Evolutionary conservation across 2,329 filamentous ascomycete genomes (phyloP), one percentile per base, ranked within the genome.

Genomic region (Rhynchosporium graminicola): DNA sequence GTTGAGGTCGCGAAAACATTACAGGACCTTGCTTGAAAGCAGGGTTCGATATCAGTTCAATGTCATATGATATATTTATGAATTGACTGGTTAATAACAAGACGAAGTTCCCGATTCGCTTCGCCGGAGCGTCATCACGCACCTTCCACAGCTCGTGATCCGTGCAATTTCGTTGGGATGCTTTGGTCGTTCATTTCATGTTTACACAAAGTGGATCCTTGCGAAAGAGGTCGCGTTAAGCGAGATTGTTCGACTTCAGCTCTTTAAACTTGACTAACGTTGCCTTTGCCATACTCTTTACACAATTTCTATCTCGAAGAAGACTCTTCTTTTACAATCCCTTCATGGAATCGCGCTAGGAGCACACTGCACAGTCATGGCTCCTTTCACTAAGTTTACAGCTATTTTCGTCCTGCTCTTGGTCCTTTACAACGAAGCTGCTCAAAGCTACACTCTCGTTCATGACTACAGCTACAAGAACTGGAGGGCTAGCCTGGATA

Each of bases 401-500:
- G 26, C 28, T 7, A 10, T 29, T 10, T 12, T 31, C 9, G 26
- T 26, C 26, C 26, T 48, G 46, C 3, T 31, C 2, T 10, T 48
- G 28, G 46, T 48, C 46, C 26, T 48, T 29, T 31, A 29, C 28
- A 4, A 26, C 26, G 10, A 48, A 26, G 26, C 10, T 15, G 46
- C 26, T 5, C n/a, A 31, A 26, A 31, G 20, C 10, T 69, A 69
- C 36, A 61, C 38, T 1, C 45, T 69, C 31, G 57, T 65, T 38
- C 58, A 64, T 57, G 58, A 59, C 9, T 70, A 70, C 51, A 62
- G 69, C n/a, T 48, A 58, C 31, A 67, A 56, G 20, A 69, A 70
- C 12, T 70, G 91, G 90, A 36, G 75, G 79, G 51, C 0, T 61
- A 40, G 90, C 52, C 12, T 69, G 67, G 69, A 66, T 64, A 74